Base-by-base conservation (phyloP, 495 filamentous ascomycete species). In the Parathielavia appendiculata region DNA sequence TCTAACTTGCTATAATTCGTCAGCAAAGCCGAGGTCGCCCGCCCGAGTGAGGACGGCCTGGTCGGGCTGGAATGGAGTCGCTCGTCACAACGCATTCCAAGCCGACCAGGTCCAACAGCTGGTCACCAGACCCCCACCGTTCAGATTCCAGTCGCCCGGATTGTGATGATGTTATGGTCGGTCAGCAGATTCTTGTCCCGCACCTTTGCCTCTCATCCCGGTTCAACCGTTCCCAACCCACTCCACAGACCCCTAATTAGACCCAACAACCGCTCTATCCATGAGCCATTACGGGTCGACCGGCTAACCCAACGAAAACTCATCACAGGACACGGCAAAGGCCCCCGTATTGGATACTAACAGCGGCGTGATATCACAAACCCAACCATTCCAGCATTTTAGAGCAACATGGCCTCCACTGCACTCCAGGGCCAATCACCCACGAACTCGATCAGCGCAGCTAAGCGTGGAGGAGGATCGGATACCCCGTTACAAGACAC, bases 61-160 rank as follows among this genome's bases (percentile, higher is more conserved):
- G 36, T 36, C 26, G 36, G 26, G 36, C 12, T 50, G 54, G 54
- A 57, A 57, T 57, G 54, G 46, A 1, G 44, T 56, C 41, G 44
- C 44, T 48, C 54, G 22, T 32, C 44, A 34, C 44, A 36, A 56
- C 54, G n/a, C 54, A 56, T 56, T 56, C 54, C 54, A 56, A 30
- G 17, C 32, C n/a, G 30, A 14, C 11, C 30, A 16, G 19, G 54
- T 22, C 41, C 22, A 6, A 11, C 41, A 17, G 20, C 32, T 43
- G 8, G 41, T 39, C 49, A 30, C 11, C 47, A 14, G 17, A 4
- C 53, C 35, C 20, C 44, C 20, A 10, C 32, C 17, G 38, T 19
- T 4, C 17, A 38, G 16, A 57, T 57, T 57, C 55, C 55, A 57
- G 47, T 51, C 36, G 9, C 17, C 23, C 40, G 6, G 20, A 23